phyloP scores from a whole-genome alignment of 371 early-diverging fungal species.

The Mucor racemosus region DNA sequence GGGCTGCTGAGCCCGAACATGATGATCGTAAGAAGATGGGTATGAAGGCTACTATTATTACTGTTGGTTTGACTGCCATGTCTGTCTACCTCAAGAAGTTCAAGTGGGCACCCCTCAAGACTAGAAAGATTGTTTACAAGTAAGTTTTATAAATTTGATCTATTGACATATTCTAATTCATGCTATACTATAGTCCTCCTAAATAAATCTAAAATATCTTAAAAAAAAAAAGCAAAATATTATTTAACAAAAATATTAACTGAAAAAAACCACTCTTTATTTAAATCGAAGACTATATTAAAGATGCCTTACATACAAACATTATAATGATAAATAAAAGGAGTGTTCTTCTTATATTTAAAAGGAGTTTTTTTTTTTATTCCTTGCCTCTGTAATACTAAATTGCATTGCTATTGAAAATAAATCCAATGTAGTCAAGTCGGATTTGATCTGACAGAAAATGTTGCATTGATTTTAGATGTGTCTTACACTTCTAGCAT shows the following conservation, averaged over 20 bases:
- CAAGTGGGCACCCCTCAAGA: slow-evolving; percentile 81
- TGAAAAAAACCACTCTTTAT: background rate
- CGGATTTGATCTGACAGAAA: too few species aligned
- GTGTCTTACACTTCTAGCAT: too few species aligned
- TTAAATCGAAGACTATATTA: background rate
- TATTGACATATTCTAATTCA: background rate
- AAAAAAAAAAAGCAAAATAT: background rate
- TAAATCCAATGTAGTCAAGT: too few species aligned
- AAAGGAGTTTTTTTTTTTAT: too few species aligned
- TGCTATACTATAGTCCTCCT: slow-evolving; percentile 21
- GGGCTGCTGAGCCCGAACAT: slow-evolving; percentile 97
- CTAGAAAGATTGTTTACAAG: slow-evolving; percentile 83
- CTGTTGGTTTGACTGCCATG: slow-evolving; percentile 60
- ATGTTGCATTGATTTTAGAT: too few species aligned
- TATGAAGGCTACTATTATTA: slow-evolving; percentile 82
- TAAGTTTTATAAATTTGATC: slow-evolving; percentile 24
- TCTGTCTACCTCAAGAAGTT: slow-evolving; percentile 81
- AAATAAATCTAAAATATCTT: slow-evolving; percentile 16
- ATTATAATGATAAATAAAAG: too few species aligned
- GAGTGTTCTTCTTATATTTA: too few species aligned
- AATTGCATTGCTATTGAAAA: too few species aligned
- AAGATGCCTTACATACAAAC: too few species aligned
- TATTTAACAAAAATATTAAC: slow-evolving; percentile 5
- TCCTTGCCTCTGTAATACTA: too few species aligned
- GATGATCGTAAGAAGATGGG: slow-evolving; percentile 97